phyloP scores from a whole-genome alignment of 1,284 basidiomycete genomes.

The Ganoderma sinense region DNA sequence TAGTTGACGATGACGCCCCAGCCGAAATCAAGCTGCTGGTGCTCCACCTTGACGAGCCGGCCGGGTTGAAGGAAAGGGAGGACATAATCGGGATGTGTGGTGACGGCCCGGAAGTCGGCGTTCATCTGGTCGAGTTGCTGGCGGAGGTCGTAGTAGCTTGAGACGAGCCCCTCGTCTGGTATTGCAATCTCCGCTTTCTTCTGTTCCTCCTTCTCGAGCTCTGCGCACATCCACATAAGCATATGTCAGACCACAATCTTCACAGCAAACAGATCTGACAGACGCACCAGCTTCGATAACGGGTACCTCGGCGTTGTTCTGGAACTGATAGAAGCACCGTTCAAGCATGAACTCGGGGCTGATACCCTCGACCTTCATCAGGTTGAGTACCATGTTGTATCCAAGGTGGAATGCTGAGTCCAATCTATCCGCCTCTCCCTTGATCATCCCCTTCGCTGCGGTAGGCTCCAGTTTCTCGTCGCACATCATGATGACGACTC shows the following conservation, averaged over 20 bases:
- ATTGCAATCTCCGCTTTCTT: constrained; percentile 74
- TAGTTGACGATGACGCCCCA: constrained; percentile 97
- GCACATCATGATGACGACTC: constrained; percentile 99
- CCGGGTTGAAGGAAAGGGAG: constrained; percentile 95
- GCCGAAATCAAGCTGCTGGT: constrained; percentile 91
- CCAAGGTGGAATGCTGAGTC: constrained; percentile 99
- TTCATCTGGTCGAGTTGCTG: constrained; percentile 92
- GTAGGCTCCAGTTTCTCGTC: constrained; percentile 97
- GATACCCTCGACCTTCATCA: constrained; percentile 99
- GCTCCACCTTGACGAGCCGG: constrained; percentile 88
- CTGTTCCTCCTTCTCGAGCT: constrained; percentile 81
- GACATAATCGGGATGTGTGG: constrained; percentile 94
- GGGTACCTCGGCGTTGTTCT: constrained; percentile 92
- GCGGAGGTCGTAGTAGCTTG: constrained; percentile 91
- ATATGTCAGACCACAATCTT: neutral
- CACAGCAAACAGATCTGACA: neutral
- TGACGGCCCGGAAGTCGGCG: constrained; percentile 88
- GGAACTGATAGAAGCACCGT: constrained; percentile 98
- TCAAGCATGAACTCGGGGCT: constrained; percentile 99
- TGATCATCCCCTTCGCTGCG: constrained; percentile 96
- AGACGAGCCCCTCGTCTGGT: constrained; percentile 84
- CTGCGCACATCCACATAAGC: constrained; percentile 44
- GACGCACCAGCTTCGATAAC: constrained; percentile 82
- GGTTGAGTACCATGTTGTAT: constrained; percentile 99
- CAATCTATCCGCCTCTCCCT: constrained; percentile 96